These are phyloP conservation scores for Mycena belliarum DNA, from an alignment of 768 basidiomycete genomes.

Conservation along the genomic window DNA sequence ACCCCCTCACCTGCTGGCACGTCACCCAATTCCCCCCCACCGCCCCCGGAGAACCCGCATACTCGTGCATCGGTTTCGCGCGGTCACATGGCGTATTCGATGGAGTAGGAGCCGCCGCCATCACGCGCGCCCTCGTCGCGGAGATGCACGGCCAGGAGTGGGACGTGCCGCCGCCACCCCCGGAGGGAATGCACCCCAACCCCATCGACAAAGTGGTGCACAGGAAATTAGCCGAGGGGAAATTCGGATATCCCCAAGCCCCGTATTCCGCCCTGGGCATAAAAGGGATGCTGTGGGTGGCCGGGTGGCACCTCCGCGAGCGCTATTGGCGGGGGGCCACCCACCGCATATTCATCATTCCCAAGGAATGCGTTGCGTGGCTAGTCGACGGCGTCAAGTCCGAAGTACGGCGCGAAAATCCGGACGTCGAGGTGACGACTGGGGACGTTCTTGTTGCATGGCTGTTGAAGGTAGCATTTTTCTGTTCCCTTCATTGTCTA, in stretches of 20 bases:
- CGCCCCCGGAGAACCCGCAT: conserved; percentile 25
- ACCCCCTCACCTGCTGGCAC: conserved; percentile 47
- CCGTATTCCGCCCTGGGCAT: conserved; percentile 31
- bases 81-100: conserved; percentile 45
- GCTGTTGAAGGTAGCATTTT: conserved; percentile 36
- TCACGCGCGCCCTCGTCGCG: conserved; percentile 40
- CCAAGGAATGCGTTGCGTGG: conserved; percentile 28
- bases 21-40: conserved; percentile 41
- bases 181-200: conserved; percentile 34
- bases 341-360: conserved; percentile 35
- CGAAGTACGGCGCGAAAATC: conserved; percentile 24
- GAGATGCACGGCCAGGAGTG: conserved; percentile 41
- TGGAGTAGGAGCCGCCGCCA: conserved; percentile 37
- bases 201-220: conserved; percentile 34
- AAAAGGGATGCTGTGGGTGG: conserved; percentile 31
- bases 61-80: conserved; percentile 44
- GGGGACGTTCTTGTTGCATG: conserved; percentile 44
- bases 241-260: conserved; percentile 4
- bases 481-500: not conserved
- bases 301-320: conserved; percentile 38
- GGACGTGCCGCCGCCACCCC: conserved; percentile 35
- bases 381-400: conserved; percentile 34
- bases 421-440: conserved; percentile 28
- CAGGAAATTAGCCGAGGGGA: conserved; percentile 6
- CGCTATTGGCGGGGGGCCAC: conserved; percentile 39